Conservation (phyloP, 345 rosid genomes). For the Hibiscus syriacus region DNA sequence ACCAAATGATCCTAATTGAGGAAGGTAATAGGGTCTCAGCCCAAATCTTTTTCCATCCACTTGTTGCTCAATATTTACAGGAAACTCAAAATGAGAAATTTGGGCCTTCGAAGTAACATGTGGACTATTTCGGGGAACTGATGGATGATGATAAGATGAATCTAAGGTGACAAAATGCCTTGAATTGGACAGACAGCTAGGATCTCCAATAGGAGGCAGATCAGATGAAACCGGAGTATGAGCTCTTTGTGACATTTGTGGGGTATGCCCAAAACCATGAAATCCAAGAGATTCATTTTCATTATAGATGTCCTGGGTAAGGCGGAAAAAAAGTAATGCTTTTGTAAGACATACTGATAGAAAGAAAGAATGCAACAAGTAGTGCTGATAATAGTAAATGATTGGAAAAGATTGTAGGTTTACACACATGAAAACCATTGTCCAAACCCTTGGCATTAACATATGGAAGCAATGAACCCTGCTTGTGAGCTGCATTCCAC, state of each 20-base stretch:
- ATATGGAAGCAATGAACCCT: slow-evolving; percentile 25
- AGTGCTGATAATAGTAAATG: slow-evolving; percentile 4
- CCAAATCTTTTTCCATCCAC: slow-evolving; percentile 24
- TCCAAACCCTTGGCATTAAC: slow-evolving; percentile 28
- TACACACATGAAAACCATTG: slow-evolving; percentile 36
- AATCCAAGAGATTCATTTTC: slow-evolving; percentile 27
- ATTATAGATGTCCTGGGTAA: slow-evolving; percentile 26
- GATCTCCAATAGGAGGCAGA: slow-evolving; percentile 18
- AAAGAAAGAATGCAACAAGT: neutral
- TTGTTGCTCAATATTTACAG: slow-evolving; percentile 25
- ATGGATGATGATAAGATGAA: slow-evolving; percentile 27
- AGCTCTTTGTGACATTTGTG: slow-evolving; percentile 26
- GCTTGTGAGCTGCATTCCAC: slow-evolving; percentile 34
- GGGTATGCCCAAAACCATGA: slow-evolving; percentile 28
- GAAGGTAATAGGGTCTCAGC: slow-evolving; percentile 21
- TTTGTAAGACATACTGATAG: slow-evolving; percentile 9
- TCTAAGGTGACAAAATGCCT: slow-evolving; percentile 22
- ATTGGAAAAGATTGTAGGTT: slow-evolving; percentile 11
- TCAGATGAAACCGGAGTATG: slow-evolving; percentile 20
- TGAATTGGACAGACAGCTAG: slow-evolving; percentile 27
- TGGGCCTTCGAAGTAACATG: slow-evolving; percentile 19
- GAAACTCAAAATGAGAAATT: slow-evolving; percentile 28
- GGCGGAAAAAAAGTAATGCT: slow-evolving; percentile 3
- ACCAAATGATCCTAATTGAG: slow-evolving; percentile 23
- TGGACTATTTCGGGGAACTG: slow-evolving; percentile 19